These are phyloP conservation scores for Rhynchosporium secalis DNA, from an alignment of 2,329 filamentous ascomycete genomes.

Conservation along the genomic window DNA sequence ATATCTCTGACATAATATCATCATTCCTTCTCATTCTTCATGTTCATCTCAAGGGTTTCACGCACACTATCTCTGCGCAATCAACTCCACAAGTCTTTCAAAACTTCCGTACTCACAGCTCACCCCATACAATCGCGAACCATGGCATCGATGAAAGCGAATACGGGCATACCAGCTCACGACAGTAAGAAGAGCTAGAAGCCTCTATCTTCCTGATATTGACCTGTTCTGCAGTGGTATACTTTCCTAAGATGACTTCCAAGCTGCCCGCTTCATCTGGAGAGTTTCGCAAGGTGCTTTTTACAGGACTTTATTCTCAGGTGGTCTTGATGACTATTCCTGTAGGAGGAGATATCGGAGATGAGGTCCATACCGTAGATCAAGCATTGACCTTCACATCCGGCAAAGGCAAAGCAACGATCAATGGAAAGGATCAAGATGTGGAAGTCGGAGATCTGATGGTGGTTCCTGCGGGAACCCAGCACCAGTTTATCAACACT, in stretches of 20 bases:
- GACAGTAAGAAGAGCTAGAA: conserved; percentile 42
- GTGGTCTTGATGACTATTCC: conserved; percentile 66
- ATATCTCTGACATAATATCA: background rate
- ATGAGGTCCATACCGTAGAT: conserved; percentile 65
- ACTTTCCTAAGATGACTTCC: conserved; percentile 57
- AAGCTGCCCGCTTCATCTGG: conserved; percentile 54
- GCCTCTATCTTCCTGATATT: background rate
- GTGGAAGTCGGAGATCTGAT: conserved; percentile 44
- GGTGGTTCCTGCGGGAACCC: conserved; percentile 63
- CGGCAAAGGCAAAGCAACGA: conserved; percentile 57
- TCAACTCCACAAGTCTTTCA: conserved; percentile 5
- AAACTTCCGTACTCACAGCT: background rate
- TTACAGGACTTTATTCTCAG: conserved; percentile 63
- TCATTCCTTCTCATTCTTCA: conserved; percentile 8
- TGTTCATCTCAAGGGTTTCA: conserved; percentile 16
- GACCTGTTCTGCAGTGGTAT: conserved; percentile 46
- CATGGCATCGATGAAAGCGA: conserved; percentile 29
- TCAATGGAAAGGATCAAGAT: conserved; percentile 57
- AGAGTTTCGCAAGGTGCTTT: conserved; percentile 61
- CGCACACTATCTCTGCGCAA: conserved; percentile 17
- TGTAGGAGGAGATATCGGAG: conserved; percentile 64
- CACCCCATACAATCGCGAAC: conserved; percentile 18
- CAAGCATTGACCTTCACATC: conserved; percentile 65
- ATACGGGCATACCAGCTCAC: conserved; percentile 45
- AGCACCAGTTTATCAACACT: conserved; percentile 65